Evolutionary conservation across 257 asterid species (phyloP), one percentile per base, ranked within the genome.

Genomic region (Linderniella brevidens): DNA sequence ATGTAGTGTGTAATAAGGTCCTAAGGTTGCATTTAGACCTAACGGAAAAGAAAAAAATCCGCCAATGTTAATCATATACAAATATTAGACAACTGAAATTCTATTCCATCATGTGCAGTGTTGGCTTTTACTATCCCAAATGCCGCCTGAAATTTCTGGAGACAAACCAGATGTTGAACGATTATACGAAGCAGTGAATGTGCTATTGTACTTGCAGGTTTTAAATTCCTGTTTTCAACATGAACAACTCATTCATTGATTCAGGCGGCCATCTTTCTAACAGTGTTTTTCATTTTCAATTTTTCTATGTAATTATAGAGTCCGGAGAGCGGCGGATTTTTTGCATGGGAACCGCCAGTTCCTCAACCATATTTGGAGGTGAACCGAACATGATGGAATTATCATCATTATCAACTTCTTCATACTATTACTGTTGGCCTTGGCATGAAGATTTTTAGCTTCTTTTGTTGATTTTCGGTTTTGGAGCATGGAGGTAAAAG

Each of bases 261-360:
- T n/a, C n/a, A n/a, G n/a, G n/a, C n/a, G n/a, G n/a, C n/a, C n/a
- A n/a, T 11, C 11, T 4, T 17, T 19, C 0, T 16, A 19, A 13
- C n/a, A 39, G 12, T 11, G 36, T 58, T 42, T 53, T 45, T 40
- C 0, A 62, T 52, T n/a, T n/a, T n/a, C n/a, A n/a, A n/a, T n/a
- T n/a, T n/a, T n/a, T n/a, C n/a, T n/a, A n/a, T n/a, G n/a, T n/a
- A n/a, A n/a, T n/a, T 36, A 5, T 45, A 86, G 94, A 86, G 94
- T 58, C n/a, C n/a, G n/a, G 73, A 86, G 63, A 82, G 82, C 45
- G 97, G 97, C 0, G 97, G 97, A 4, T 68, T 86, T 41, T 63
- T 93, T 52, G 94, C 93, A 36, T 86, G 97, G 97, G 97, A 86
- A 61, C 97, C 97, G n/a, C 93, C 93, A 44, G 93, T 93, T 53